Percentiles rank a stretch among this genome's conserved stretches.
These are phyloP conservation scores for Phlebopus sp. DNA, from an alignment of 1,284 basidiomycete species.

Conservation along the genomic window DNA sequence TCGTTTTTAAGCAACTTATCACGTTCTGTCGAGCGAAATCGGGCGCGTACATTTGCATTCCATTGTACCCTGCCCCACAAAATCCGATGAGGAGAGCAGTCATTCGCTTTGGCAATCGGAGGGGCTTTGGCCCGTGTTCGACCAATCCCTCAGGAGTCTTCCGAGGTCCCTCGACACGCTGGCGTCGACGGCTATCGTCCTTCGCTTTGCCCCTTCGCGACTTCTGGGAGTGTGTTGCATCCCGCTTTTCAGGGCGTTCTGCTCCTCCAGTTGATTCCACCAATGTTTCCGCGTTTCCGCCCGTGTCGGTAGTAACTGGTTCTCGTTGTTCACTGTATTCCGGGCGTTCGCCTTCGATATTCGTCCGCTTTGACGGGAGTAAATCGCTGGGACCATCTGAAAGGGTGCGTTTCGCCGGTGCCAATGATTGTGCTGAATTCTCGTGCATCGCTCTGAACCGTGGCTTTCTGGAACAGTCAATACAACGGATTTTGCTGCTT, in stretches of 20 bases:
- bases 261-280: neutral
- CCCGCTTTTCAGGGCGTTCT: conserved; percentile 10
- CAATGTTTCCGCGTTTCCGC: neutral
- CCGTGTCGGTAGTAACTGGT: neutral
- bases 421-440: neutral
- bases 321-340: neutral
- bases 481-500: too few relatives aligned
- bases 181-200: conserved; percentile 30
- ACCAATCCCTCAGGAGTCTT: conserved; percentile 31
- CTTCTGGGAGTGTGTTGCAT: conserved; percentile 21
- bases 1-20: neutral
- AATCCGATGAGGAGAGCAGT: conserved; percentile 76
- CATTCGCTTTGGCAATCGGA: conserved; percentile 69
- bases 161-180: conserved; percentile 21
- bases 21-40: neutral
- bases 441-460: neutral
- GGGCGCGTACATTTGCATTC: conserved; percentile 88
- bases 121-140: conserved; percentile 32
- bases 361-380: conserved; percentile 12
- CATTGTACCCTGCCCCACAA: conserved; percentile 81
- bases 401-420: conserved; percentile 10
- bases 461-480: neutral
- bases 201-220: conserved; percentile 26
- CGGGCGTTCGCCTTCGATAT: conserved; percentile 3
- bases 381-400: conserved; percentile 6